These are phyloP conservation scores for Alternaria sp. DNA, from an alignment of 2,329 filamentous ascomycete genomes.

Conservation along the genomic window DNA sequence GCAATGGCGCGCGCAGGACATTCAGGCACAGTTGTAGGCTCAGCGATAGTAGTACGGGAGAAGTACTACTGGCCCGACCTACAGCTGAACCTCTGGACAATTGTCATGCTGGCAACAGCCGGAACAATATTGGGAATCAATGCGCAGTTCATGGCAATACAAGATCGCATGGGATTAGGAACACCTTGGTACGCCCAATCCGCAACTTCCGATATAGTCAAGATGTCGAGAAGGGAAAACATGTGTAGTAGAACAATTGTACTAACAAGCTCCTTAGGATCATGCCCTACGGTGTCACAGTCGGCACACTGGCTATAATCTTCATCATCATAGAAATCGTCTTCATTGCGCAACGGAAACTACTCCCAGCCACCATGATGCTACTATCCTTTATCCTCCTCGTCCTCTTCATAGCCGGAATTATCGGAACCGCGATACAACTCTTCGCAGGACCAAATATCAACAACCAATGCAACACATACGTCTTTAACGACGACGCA, in stretches of 20 bases:
- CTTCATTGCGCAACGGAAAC: slow-evolving; percentile 63
- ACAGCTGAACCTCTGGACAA: slow-evolving; percentile 71
- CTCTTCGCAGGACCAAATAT: slow-evolving; percentile 67
- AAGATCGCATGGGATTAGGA: slow-evolving; percentile 63
- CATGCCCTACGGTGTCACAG: slow-evolving; percentile 69
- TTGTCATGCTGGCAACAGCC: slow-evolving; percentile 67
- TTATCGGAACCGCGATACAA: slow-evolving; percentile 70
- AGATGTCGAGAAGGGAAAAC: not conserved
- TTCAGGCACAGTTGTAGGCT: slow-evolving; percentile 46
- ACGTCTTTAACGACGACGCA: slow-evolving; percentile 58
- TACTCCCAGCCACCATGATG: slow-evolving; percentile 67
- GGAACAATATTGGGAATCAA: slow-evolving; percentile 67
- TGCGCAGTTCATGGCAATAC: slow-evolving; percentile 66
- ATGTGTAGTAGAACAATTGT: not conserved
- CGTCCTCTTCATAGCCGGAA: slow-evolving; percentile 67
- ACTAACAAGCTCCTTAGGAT: slow-evolving; percentile 57
- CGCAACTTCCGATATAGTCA: not conserved
- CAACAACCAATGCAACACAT: slow-evolving; percentile 66
- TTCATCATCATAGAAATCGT: slow-evolving; percentile 67
- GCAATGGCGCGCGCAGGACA: slow-evolving; percentile 49
- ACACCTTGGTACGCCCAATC: slow-evolving; percentile 64
- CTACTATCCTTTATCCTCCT: slow-evolving; percentile 68
- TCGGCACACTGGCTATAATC: slow-evolving; percentile 63
- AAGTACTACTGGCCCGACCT: slow-evolving; percentile 71
- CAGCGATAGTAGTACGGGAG: slow-evolving; percentile 55